Percentiles rank a stretch among this genome's conserved stretches.
Evolutionary conservation across 75 land plant species (phyloP).

Genomic region (Selaginella tamariscina): DNA sequence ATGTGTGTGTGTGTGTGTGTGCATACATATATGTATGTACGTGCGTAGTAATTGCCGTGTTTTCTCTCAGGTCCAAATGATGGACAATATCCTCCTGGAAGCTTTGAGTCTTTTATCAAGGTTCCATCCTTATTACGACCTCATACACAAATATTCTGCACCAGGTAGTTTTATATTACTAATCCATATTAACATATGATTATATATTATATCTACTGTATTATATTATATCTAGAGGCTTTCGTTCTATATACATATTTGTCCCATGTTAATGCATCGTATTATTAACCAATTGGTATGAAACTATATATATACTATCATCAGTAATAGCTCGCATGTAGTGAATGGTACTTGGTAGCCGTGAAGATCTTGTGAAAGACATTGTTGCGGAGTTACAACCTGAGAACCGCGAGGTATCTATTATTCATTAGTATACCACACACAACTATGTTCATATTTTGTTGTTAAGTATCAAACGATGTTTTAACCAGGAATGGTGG

Average conservation of each 20-base stretch:
- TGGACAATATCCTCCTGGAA: conserved; percentile 49
- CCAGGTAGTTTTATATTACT: conserved; percentile 42
- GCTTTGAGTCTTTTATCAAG: conserved; percentile 85
- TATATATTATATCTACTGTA: background rate
- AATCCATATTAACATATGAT: background rate
- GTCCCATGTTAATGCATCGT: conserved; percentile 2
- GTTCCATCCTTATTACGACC: conserved; percentile 84
- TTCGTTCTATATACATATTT: background rate
- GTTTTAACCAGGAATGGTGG: conserved; percentile 99
- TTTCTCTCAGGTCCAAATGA: conserved; percentile 66
- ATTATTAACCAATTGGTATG: background rate
- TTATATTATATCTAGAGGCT: background rate
- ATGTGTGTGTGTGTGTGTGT: background rate
- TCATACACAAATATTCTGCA: conserved; percentile 93
- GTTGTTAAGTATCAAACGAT: too few species aligned
- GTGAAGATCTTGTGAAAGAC: conserved; percentile 90
- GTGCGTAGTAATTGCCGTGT: background rate
- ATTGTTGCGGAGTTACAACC: conserved; percentile 65
- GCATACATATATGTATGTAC: background rate
- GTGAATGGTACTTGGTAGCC: conserved; percentile 96
- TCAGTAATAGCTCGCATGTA: conserved; percentile 21
- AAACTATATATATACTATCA: conserved; percentile 9
- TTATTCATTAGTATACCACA: too few species aligned
- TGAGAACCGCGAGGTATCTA: conserved; percentile 88
- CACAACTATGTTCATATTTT: too few species aligned